Evolutionary conservation across 805 yeast species (phyloP), one percentile per base, ranked within the genome.

Genomic region (Saturnispora besseyi): DNA sequence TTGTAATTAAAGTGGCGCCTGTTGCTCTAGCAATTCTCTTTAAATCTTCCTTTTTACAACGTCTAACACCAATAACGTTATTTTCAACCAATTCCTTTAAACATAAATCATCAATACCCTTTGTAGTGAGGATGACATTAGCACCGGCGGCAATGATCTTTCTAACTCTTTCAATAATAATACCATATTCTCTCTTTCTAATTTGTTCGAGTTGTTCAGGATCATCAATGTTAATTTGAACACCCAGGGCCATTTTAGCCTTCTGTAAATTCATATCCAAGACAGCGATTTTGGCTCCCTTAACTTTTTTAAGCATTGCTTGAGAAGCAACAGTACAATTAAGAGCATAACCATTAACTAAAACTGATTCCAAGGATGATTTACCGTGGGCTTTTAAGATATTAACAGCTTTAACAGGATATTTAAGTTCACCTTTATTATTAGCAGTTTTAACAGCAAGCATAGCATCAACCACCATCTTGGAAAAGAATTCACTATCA

Each of bases 181-280:
- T 86, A 41, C 87, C 96, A 60, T 82, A 81, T 71, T 89, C 97
- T 60, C 96, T 79, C 65, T 86, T 81, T 62, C 96, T 77, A 58
- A 89, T 87, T 59, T 87, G 86, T 72, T 93, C 99, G 59, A 93
- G 77, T 51, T 65, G 68, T 59, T 93, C 96, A 40, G 99, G 99
- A 66, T 93, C 97, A 60, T 87, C 96, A 63, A 93, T 88, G 64
- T 90, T 90, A 67, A 93, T 87, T 67, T 89, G 95, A 48, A 93
- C 98, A 49, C 99, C 99, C 81, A 93, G 81, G 40, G 97, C 96
- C 96, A 93, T 88, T 64, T 90, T 81, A 2, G 96, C 93, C 67
- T 90, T 91, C 66, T 95, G 99, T 63, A 93, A 73, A 69, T 95
- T 91, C 67, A 93, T 78, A 69, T 89, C 97, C 61, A 89, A 74